phyloP scores from a whole-genome alignment of 2,329 filamentous ascomycete genomes.

The Pseudocercospora cruenta region DNA sequence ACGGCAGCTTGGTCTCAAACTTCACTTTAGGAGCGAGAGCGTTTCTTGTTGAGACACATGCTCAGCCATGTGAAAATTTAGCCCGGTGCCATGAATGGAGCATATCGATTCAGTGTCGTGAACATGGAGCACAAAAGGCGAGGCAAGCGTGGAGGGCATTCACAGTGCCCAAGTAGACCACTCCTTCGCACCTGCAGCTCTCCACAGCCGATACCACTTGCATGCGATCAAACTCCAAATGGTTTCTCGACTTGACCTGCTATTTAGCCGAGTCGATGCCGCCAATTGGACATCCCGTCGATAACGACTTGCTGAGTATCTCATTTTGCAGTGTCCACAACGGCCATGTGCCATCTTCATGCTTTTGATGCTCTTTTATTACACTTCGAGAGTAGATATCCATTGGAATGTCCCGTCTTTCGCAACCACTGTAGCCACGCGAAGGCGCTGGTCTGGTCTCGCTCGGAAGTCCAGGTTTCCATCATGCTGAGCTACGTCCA shows the following conservation, averaged over 20 bases:
- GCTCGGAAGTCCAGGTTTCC: background rate
- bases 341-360: background rate
- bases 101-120: no score
- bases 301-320: background rate
- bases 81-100: background rate
- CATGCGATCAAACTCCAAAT: no score
- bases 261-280: background rate
- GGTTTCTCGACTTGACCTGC: background rate
- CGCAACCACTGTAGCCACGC: background rate
- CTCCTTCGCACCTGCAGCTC: background rate
- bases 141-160: no score
- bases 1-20: no score
- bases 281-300: background rate
- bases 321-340: background rate
- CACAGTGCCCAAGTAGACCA: no score
- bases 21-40: no score
- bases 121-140: no score
- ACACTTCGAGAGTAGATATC: background rate
- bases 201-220: no score
- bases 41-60: no score
- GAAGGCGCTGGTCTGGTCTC: background rate
- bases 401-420: background rate
- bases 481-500: background rate
- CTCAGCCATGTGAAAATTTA: no score
- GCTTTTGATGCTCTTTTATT: background rate